These are phyloP conservation scores for Picea abies DNA, from an alignment of 83 land plant genomes.

Conservation along the genomic window DNA sequence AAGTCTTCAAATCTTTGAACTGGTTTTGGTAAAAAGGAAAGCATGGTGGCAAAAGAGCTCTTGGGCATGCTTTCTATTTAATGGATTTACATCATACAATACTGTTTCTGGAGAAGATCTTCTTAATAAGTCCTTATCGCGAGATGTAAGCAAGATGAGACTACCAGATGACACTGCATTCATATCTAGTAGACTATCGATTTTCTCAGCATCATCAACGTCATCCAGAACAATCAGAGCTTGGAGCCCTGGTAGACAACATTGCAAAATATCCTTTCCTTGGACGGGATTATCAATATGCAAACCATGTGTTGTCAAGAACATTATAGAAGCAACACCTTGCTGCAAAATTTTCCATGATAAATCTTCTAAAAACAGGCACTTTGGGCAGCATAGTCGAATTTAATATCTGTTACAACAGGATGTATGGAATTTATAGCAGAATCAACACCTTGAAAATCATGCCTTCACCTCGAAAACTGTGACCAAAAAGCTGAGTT, in stretches of 20 bases:
- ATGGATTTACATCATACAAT: neutral
- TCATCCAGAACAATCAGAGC: neutral
- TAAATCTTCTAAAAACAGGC: too few species aligned
- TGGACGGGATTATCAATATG: neutral
- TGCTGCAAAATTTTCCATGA: too few species aligned
- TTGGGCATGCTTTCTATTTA: neutral
- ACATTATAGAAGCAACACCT: too few species aligned
- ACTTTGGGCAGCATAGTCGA: too few species aligned
- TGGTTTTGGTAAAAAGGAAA: neutral
- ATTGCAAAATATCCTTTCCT: neutral
- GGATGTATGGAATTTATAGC: too few species aligned
- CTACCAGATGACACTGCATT: neutral
- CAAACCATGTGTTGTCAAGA: too few species aligned
- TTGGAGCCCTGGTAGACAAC: neutral
- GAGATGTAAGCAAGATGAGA: neutral
- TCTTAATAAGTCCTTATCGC: neutral
- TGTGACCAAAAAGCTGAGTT: too few species aligned
- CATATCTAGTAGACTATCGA: neutral
- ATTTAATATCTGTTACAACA: too few species aligned
- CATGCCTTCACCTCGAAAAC: too few species aligned
- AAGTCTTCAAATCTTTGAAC: neutral
- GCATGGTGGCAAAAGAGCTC: neutral
- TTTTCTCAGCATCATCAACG: neutral
- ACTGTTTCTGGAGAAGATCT: neutral
- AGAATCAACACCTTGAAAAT: too few species aligned